Evolutionary conservation across 2,329 filamentous ascomycete genomes (phyloP).

Genomic region (Dichotomopilus funicola): DNA sequence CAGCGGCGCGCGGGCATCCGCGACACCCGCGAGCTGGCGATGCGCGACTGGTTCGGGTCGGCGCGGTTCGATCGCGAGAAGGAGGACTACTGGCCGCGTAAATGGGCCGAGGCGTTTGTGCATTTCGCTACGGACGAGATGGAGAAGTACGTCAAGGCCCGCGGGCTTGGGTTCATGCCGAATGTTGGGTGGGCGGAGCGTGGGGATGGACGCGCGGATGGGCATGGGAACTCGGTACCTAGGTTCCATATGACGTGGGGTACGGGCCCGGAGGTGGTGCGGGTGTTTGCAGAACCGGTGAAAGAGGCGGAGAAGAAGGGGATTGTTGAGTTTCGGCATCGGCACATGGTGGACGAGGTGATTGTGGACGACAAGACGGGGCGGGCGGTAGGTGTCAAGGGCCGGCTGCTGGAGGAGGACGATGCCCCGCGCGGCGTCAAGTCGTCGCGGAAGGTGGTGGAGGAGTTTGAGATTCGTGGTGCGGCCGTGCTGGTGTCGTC

Average conservation of each 20-base stretch:
- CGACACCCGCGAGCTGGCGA: constrained; percentile 50
- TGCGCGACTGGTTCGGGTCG: constrained; percentile 53
- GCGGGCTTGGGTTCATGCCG: constrained; percentile 46
- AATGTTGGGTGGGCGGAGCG: constrained; percentile 58
- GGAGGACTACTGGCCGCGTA: constrained; percentile 52
- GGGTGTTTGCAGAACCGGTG: constrained; percentile 52
- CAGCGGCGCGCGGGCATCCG: constrained; percentile 53
- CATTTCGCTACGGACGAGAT: constrained; percentile 54
- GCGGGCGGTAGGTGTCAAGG: constrained; percentile 46
- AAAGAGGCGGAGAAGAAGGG: constrained; percentile 45
- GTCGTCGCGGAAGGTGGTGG: constrained; percentile 42
- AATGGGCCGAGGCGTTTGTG: constrained; percentile 59
- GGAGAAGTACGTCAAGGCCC: constrained; percentile 49
- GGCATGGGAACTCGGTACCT: constrained; percentile 57
- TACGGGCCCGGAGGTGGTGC: constrained; percentile 53
- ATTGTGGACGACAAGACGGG: constrained; percentile 45
- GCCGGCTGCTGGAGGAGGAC: constrained; percentile 46
- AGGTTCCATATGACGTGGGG: constrained; percentile 59
- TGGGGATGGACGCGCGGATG: constrained; percentile 47
- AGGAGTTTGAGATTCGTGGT: constrained; percentile 47
- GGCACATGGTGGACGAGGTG: constrained; percentile 52
- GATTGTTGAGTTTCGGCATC: constrained; percentile 48
- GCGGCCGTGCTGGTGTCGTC: constrained; percentile 49
- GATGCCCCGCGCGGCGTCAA: constrained; percentile 45
- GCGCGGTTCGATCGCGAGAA: constrained; percentile 51